Evolutionary conservation across 768 basidiomycete genomes (phyloP).

Genomic region (Saitozyma podzolica): DNA sequence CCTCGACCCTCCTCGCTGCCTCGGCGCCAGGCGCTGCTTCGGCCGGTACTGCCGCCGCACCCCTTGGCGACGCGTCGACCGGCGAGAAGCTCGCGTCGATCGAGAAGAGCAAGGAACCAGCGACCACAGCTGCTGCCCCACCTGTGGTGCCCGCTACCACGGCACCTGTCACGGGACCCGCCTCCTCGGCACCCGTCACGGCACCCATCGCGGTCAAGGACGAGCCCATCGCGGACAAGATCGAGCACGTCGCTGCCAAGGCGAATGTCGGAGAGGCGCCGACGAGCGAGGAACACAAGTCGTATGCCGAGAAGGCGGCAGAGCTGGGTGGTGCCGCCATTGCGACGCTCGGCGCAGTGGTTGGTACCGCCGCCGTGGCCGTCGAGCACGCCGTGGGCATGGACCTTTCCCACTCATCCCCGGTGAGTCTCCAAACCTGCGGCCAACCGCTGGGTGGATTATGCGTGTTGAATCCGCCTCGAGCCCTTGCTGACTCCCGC

Average conservation of each 20-base stretch:
- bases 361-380: conserved; percentile 31
- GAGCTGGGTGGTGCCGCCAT: conserved; percentile 34
- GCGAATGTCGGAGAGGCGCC: conserved; percentile 40
- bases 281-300: conserved; percentile 14
- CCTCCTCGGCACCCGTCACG: background rate
- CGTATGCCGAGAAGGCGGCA: conserved; percentile 27
- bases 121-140: background rate
- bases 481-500: conserved; percentile 2
- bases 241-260: conserved; percentile 37
- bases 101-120: background rate
- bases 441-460: background rate
- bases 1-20: conserved; percentile 31
- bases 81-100: background rate
- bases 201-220: background rate
- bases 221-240: conserved; percentile 15
- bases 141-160: conserved; percentile 1
- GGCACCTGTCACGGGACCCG: conserved; percentile 2
- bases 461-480: conserved; percentile 3
- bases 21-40: conserved; percentile 36
- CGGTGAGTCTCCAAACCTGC: conserved; percentile 31
- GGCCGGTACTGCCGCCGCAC: conserved; percentile 8
- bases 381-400: conserved; percentile 49
- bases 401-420: conserved; percentile 40
- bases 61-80: background rate
- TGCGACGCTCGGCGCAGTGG: conserved; percentile 34